phyloP scores from a whole-genome alignment of 345 rosid genomes.

The Salix udensis region DNA sequence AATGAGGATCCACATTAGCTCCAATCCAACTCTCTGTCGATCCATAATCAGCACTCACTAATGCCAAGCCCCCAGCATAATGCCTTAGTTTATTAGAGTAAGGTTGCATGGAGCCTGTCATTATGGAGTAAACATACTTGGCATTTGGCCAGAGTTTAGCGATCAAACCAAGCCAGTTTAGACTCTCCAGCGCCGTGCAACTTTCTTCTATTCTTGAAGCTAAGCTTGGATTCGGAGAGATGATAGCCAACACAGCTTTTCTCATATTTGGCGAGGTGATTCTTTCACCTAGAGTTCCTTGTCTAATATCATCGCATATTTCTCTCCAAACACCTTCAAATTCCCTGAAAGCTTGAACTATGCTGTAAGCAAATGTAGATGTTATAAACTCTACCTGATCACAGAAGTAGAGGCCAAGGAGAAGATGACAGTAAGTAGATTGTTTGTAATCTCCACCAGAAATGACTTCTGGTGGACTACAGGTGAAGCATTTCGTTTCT shows the following conservation, averaged over 20 bases:
- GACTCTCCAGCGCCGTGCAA: constrained; percentile 43
- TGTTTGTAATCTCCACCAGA: constrained; percentile 75
- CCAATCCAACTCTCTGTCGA: constrained; percentile 98
- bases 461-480: constrained; percentile 81
- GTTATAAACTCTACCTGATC: constrained; percentile 64
- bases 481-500: constrained; percentile 64
- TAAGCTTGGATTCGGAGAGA: constrained; percentile 51
- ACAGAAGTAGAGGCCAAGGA: constrained; percentile 65
- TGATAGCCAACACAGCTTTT: constrained; percentile 51
- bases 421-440: constrained; percentile 85
- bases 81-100: constrained; percentile 72
- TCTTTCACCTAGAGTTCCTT: constrained; percentile 51
- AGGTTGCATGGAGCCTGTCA: constrained; percentile 92
- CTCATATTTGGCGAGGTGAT: constrained; percentile 52
- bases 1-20: constrained; percentile 69
- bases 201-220: constrained; percentile 45
- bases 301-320: constrained; percentile 57
- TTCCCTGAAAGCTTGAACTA: constrained; percentile 70
- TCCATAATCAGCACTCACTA: constrained; percentile 87
- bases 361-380: constrained; percentile 80
- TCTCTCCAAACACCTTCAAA: constrained; percentile 78
- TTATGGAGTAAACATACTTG: constrained; percentile 80
- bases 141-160: constrained; percentile 83
- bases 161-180: constrained; percentile 57
- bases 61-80: constrained; percentile 61